These are phyloP conservation scores for Colletotrichum sp. DNA, from an alignment of 2,329 filamentous ascomycete genomes.

Conservation along the genomic window DNA sequence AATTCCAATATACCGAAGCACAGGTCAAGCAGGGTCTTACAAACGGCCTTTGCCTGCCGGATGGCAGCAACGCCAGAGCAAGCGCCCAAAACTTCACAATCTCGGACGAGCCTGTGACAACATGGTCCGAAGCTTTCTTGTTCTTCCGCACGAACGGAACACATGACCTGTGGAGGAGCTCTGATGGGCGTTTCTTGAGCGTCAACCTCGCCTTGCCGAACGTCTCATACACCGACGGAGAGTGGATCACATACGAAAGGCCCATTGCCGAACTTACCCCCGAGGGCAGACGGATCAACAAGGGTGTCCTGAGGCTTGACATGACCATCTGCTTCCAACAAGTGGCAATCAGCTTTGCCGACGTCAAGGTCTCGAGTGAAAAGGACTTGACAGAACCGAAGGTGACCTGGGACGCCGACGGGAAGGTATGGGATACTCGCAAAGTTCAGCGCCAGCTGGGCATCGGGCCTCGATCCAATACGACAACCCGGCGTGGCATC, in stretches of 20 bases:
- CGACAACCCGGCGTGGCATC: conserved; percentile 5
- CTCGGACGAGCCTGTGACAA: not conserved
- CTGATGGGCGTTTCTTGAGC: not conserved
- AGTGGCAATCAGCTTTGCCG: conserved; percentile 18
- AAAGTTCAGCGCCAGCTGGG: conserved; percentile 23
- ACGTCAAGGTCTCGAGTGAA: conserved; percentile 22
- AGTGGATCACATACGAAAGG: not conserved
- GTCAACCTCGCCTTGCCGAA: not conserved
- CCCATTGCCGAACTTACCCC: not conserved
- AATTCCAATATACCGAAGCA: not conserved
- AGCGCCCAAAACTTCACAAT: not conserved
- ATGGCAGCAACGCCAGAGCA: not conserved
- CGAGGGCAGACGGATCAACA: not conserved
- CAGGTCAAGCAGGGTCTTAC: not conserved
- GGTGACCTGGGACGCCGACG: conserved; percentile 15
- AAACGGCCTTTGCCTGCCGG: not conserved
- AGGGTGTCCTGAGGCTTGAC: conserved; percentile 16
- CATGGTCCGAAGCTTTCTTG: not conserved
- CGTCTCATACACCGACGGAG: not conserved
- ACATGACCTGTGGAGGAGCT: not conserved
- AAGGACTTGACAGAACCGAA: conserved; percentile 21
- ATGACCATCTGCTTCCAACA: conserved; percentile 24
- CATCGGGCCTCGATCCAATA: not conserved
- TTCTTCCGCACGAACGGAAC: conserved; percentile 3
- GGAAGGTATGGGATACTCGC: conserved; percentile 11